These are phyloP conservation scores for Mercurialis annua DNA, from an alignment of 345 rosid genomes.

Conservation along the genomic window DNA sequence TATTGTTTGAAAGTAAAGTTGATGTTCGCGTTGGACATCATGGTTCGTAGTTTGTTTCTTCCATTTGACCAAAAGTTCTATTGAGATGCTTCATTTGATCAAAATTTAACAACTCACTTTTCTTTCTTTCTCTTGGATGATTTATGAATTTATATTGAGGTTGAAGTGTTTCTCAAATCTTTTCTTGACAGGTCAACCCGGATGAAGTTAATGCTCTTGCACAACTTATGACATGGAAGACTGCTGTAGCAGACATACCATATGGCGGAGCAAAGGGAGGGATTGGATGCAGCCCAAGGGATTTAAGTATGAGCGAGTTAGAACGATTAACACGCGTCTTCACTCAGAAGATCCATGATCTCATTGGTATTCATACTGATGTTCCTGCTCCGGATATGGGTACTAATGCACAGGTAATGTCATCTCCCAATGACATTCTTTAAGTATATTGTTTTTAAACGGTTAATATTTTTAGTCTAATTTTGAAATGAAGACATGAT, in stretches of 20 bases:
- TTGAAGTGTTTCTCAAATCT: background rate
- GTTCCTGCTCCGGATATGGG: slow-evolving; percentile 99
- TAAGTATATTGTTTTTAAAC: background rate
- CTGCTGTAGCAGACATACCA: slow-evolving; percentile 92
- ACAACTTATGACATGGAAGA: slow-evolving; percentile 98
- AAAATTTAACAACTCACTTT: background rate
- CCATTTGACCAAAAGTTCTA: background rate
- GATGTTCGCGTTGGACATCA: background rate
- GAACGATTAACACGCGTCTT: slow-evolving; percentile 94
- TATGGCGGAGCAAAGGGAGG: slow-evolving; percentile 99
- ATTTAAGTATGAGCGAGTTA: slow-evolving; percentile 61
- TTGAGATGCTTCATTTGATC: background rate
- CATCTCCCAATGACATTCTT: background rate
- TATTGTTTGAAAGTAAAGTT: background rate
- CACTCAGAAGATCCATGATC: slow-evolving; percentile 97
- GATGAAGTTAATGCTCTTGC: slow-evolving; percentile 98
- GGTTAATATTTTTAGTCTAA: background rate
- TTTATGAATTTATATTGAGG: slow-evolving; percentile 1
- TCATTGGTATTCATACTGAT: slow-evolving; percentile 82
- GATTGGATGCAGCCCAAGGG: slow-evolving; percentile 75
- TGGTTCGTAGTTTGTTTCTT: background rate
- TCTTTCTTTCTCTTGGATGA: background rate
- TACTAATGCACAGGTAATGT: slow-evolving; percentile 70
- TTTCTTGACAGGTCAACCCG: slow-evolving; percentile 67
- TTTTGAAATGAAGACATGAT: background rate